Percentiles rank a stretch among this genome's conserved stretches.
phyloP scores from a whole-genome alignment of 2,329 filamentous ascomycete species.

The Arthrinium puccinioides region DNA sequence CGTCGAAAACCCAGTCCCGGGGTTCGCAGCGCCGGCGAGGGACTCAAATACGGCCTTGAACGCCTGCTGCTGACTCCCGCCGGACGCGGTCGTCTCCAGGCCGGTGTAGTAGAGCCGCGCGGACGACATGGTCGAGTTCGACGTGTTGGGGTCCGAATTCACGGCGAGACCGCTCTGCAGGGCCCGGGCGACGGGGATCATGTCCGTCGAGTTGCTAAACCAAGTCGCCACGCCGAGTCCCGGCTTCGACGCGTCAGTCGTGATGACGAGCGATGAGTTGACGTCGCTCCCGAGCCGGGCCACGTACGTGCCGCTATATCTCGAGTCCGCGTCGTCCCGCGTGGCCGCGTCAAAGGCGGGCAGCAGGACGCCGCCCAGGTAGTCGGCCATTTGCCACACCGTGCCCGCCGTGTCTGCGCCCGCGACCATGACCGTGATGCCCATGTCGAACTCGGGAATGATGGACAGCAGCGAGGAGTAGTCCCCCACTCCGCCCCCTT shows the following conservation, averaged over 20 bases:
- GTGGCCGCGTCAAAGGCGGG: slow-evolving; percentile 19
- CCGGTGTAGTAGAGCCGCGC: slow-evolving; percentile 25
- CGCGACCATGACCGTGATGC: slow-evolving; percentile 23
- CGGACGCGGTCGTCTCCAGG: slow-evolving; percentile 14
- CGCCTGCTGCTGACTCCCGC: slow-evolving; percentile 18
- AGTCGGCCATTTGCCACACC: slow-evolving; percentile 22
- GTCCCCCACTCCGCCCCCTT: slow-evolving; percentile 22
- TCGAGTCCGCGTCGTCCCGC: slow-evolving; percentile 17
- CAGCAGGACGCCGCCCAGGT: slow-evolving; percentile 20
- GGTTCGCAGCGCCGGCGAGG: slow-evolving; percentile 9
- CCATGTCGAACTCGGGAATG: slow-evolving; percentile 26
- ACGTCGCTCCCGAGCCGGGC: neutral
- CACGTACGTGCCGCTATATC: slow-evolving; percentile 19
- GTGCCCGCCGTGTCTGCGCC: slow-evolving; percentile 18
- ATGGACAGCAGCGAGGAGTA: slow-evolving; percentile 23
- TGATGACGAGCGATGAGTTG: slow-evolving; percentile 20
- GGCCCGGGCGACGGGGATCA: slow-evolving; percentile 13
- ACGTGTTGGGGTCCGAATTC: slow-evolving; percentile 13
- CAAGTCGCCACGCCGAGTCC: slow-evolving; percentile 22
- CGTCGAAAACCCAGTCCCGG: slow-evolving; percentile 12
- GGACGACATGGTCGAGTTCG: slow-evolving; percentile 13
- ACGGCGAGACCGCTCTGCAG: slow-evolving; percentile 14
- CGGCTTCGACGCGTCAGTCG: slow-evolving; percentile 15
- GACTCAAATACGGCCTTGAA: slow-evolving; percentile 29
- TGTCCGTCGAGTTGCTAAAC: slow-evolving; percentile 26